A percentile compares a stretch with the other conserved stretches of the same genome.
Evolutionary conservation across 768 basidiomycete species (phyloP).

Genomic region (Trametes punicea): DNA sequence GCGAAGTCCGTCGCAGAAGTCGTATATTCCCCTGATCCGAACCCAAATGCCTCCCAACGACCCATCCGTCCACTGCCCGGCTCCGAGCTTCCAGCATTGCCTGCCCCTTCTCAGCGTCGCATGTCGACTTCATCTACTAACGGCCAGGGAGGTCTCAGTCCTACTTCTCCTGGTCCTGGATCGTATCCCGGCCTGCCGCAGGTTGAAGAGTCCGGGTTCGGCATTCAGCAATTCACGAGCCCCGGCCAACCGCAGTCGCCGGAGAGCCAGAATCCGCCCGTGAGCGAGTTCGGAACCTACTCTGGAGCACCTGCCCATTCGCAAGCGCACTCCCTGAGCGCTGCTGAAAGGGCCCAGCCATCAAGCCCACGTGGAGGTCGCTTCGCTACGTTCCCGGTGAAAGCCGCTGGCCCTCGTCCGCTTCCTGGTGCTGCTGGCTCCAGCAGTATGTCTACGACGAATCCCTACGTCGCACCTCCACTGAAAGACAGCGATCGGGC

Average conservation of each 20-base stretch:
- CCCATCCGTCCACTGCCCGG: slow-evolving; percentile 18
- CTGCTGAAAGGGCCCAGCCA: slow-evolving; percentile 7
- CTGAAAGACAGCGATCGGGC: slow-evolving; percentile 29
- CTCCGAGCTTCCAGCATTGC: slow-evolving; percentile 16
- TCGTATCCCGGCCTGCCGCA: slow-evolving; percentile 15
- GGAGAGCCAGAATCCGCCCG: not conserved
- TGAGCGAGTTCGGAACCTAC: slow-evolving; percentile 26
- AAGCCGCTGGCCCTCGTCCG: slow-evolving; percentile 31
- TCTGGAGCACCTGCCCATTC: slow-evolving; percentile 7
- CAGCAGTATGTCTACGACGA: slow-evolving; percentile 11
- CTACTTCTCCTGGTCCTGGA: not conserved
- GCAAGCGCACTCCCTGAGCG: slow-evolving; percentile 18
- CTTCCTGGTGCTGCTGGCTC: not conserved
- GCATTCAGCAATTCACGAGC: slow-evolving; percentile 2
- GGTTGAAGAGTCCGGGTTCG: slow-evolving; percentile 10
- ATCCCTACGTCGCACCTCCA: slow-evolving; percentile 16
- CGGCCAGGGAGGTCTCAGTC: not conserved
- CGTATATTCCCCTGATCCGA: slow-evolving; percentile 26
- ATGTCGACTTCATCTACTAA: not conserved
- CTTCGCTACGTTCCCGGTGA: slow-evolving; percentile 68
- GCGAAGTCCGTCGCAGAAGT: slow-evolving; percentile 53
- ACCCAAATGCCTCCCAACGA: slow-evolving; percentile 11
- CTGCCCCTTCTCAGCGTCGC: slow-evolving; percentile 6
- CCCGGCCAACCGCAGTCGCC: not conserved
- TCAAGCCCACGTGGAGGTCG: slow-evolving; percentile 38